phyloP scores from a whole-genome alignment of 805 yeast species.

The Saccharomycopsis synnaedendra region DNA sequence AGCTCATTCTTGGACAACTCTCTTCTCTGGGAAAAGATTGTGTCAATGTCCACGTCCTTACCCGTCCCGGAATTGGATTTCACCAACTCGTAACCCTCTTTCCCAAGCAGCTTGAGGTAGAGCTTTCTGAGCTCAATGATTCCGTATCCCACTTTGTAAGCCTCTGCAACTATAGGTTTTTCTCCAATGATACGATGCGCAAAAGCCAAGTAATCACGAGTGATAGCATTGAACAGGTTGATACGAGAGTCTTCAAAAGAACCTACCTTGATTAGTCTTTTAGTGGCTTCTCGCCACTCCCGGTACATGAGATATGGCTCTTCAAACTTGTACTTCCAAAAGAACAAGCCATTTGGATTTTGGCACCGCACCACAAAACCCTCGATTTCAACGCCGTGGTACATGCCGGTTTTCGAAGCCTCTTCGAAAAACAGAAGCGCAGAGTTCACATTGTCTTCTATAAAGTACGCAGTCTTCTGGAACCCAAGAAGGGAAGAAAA shows the following conservation, averaged over 20 bases:
- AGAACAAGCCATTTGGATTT: constrained; percentile 33
- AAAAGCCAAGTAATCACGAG: constrained; percentile 60
- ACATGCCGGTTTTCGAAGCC: constrained; percentile 57
- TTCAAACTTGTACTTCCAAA: constrained; percentile 90
- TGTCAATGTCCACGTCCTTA: background rate
- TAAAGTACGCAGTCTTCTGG: constrained; percentile 38
- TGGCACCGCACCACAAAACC: constrained; percentile 75
- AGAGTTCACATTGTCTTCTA: constrained; percentile 26
- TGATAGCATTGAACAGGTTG: constrained; percentile 44
- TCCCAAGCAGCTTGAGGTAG: constrained; percentile 44
- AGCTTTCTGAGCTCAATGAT: constrained; percentile 60
- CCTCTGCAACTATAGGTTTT: constrained; percentile 34
- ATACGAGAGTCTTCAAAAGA: constrained; percentile 27
- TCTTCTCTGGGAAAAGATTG: too few relatives aligned
- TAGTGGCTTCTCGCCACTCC: constrained; percentile 82
- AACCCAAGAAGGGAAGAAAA: constrained; percentile 70
- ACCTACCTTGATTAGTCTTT: constrained; percentile 30
- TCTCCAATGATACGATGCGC: constrained; percentile 42
- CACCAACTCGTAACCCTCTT: constrained; percentile 45
- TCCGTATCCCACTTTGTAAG: constrained; percentile 50
- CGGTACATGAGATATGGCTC: constrained; percentile 91
- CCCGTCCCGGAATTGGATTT: background rate
- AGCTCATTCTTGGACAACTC: too few relatives aligned
- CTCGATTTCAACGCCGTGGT: constrained; percentile 64
- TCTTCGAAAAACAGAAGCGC: constrained; percentile 42